A percentile compares a stretch with the other conserved stretches of the same genome.
These are phyloP conservation scores for Gossypium longicalyx DNA, from an alignment of 345 rosid genomes.

Conservation along the genomic window DNA sequence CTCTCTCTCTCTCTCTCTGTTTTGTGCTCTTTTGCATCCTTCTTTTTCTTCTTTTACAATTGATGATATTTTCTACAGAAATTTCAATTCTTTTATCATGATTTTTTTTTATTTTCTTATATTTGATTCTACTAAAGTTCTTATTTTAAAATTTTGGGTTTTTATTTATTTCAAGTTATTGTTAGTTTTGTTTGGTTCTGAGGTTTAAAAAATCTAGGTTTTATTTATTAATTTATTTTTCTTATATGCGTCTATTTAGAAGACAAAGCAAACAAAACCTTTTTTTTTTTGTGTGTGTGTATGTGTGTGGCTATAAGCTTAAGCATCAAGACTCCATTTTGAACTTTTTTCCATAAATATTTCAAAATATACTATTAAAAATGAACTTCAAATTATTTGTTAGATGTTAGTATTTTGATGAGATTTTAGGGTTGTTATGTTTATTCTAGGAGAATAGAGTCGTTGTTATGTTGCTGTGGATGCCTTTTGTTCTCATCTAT, in stretches of 20 bases:
- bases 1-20: not conserved
- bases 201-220: not conserved
- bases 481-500: slow-evolving; percentile 69
- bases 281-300: not conserved
- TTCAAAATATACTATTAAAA: not conserved
- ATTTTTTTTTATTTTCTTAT: not conserved
- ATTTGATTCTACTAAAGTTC: not conserved
- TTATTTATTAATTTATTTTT: not conserved
- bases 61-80: not conserved
- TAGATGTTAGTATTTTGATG: not conserved
- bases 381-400: not conserved
- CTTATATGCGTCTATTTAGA: not conserved
- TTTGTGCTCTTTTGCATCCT: not conserved
- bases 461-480: slow-evolving; percentile 59
- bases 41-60: not conserved
- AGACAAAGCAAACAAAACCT: not conserved
- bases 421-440: not conserved
- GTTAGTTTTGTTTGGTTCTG: not conserved
- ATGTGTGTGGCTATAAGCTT: not conserved
- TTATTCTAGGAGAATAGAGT: slow-evolving; percentile 32
- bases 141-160: not conserved
- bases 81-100: not conserved
- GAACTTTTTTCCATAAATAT: not conserved
- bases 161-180: not conserved
- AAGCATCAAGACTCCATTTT: not conserved